Evolutionary conservation across 768 basidiomycete species (phyloP).

Genomic region (Leucocoprinus sp.): DNA sequence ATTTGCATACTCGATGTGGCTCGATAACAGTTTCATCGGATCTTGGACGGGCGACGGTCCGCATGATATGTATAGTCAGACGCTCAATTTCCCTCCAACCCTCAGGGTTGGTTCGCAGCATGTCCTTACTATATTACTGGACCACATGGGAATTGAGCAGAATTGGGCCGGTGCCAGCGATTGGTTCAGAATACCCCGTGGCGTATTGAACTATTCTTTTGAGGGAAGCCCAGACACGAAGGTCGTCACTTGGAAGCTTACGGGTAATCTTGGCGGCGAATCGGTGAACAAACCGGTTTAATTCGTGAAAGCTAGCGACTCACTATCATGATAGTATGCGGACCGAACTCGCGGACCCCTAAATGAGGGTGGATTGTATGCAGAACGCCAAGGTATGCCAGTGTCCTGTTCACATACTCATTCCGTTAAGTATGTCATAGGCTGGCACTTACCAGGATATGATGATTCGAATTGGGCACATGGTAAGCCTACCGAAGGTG

Average conservation of each 20-base stretch:
- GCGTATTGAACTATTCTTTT: conserved; percentile 40
- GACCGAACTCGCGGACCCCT: conserved; percentile 46
- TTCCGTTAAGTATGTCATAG: conserved; percentile 15
- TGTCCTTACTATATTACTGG: conserved; percentile 43
- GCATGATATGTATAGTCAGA: conserved; percentile 23
- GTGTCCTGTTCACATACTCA: neutral
- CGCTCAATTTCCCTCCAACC: conserved; percentile 26
- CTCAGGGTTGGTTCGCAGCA: conserved; percentile 26
- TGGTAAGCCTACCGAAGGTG: conserved; percentile 33
- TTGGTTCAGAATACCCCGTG: conserved; percentile 39
- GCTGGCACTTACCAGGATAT: conserved; percentile 54
- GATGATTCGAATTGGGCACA: conserved; percentile 37
- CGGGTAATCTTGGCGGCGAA: conserved; percentile 43
- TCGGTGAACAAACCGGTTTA: conserved; percentile 19
- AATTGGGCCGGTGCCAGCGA: conserved; percentile 36
- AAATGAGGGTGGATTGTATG: conserved; percentile 53
- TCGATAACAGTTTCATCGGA: conserved; percentile 38
- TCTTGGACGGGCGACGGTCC: conserved; percentile 36
- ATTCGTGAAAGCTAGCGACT: neutral
- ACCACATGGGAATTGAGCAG: conserved; percentile 47
- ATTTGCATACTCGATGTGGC: conserved; percentile 43
- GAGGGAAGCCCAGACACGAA: conserved; percentile 29
- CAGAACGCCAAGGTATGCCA: conserved; percentile 38
- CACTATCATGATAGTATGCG: conserved; percentile 24
- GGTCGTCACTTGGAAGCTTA: conserved; percentile 41